A percentile compares a stretch with the other conserved stretches of the same genome.
phyloP scores from a whole-genome alignment of 352 stramenopile genomes.

The Pilasporangium apinafurcum region DNA sequence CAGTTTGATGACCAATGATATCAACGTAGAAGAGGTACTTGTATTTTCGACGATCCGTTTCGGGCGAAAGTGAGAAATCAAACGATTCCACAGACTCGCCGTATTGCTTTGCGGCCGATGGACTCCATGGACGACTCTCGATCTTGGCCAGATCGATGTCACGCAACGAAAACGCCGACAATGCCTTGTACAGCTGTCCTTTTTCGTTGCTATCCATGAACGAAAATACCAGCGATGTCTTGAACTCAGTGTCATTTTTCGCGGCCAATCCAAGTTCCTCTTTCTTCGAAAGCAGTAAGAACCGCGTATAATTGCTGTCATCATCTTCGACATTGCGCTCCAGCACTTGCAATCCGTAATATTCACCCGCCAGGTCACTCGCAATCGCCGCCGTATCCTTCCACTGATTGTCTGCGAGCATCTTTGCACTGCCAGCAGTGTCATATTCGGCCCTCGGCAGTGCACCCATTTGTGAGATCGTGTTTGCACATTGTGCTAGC shows the following conservation, averaged over 20 bases:
- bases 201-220: constrained; percentile 60
- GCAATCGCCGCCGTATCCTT: constrained; percentile 89
- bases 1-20: constrained; percentile 50
- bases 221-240: constrained; percentile 71
- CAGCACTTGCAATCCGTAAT: constrained; percentile 91
- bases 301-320: constrained; percentile 93
- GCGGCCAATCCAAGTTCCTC: constrained; percentile 25
- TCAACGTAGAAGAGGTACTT: constrained; percentile 81
- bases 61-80: constrained; percentile 20
- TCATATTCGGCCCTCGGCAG: constrained; percentile 91
- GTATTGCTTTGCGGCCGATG: constrained; percentile 52
- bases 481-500: constrained; percentile 95
- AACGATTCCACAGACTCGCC: constrained; percentile 15
- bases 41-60: constrained; percentile 37
- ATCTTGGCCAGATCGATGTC: constrained; percentile 72
- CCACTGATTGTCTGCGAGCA: constrained; percentile 90
- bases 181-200: constrained; percentile 51
- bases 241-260: constrained; percentile 36
- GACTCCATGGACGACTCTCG: constrained; percentile 57
- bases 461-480: constrained; percentile 82
- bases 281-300: constrained; percentile 77
- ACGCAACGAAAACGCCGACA: constrained; percentile 53
- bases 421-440: constrained; percentile 96
- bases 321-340: constrained; percentile 87
- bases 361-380: constrained; percentile 92